Evolutionary conservation across 805 yeast genomes (phyloP).

Genomic region (Kazachstania taianensis): DNA sequence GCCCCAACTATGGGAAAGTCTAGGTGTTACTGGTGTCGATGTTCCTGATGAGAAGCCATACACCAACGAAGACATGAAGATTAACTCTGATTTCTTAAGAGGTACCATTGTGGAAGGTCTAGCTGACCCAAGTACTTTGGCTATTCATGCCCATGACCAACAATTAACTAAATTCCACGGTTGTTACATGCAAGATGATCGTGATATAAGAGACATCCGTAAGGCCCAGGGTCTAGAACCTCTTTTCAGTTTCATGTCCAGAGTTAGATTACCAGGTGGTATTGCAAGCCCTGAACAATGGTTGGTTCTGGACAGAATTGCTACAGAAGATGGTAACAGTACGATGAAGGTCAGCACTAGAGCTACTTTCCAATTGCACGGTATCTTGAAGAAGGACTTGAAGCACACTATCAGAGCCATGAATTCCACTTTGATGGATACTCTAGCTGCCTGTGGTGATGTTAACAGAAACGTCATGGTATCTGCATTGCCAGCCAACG

Average conservation of each 20-base stretch:
- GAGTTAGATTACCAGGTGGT: constrained; percentile 93
- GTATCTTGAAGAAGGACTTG: constrained; percentile 80
- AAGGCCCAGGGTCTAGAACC: constrained; percentile 91
- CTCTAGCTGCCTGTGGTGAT: constrained; percentile 97
- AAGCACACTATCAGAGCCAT: constrained; percentile 88
- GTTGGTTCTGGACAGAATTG: constrained; percentile 72
- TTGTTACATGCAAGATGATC: constrained; percentile 96
- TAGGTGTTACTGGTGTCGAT: constrained; percentile 74
- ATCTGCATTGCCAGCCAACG: constrained; percentile 80
- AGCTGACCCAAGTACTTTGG: constrained; percentile 74
- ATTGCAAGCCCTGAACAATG: constrained; percentile 81
- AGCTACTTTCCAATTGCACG: constrained; percentile 95
- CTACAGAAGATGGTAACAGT: constrained; percentile 80
- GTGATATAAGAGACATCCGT: constrained; percentile 89
- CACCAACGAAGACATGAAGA: constrained; percentile 93
- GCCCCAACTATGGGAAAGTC: constrained; percentile 70
- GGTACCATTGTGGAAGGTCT: constrained; percentile 90
- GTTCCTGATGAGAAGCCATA: constrained; percentile 83
- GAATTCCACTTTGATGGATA: constrained; percentile 83
- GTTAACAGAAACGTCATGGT: constrained; percentile 93
- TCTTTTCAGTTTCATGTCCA: constrained; percentile 92
- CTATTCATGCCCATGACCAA: constrained; percentile 82
- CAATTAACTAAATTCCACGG: constrained; percentile 97
- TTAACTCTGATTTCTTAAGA: constrained; percentile 75
- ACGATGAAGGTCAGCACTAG: constrained; percentile 91